Evolutionary conservation across 2,329 filamentous ascomycete species (phyloP).

Genomic region (Ceratocystis cubensis): DNA sequence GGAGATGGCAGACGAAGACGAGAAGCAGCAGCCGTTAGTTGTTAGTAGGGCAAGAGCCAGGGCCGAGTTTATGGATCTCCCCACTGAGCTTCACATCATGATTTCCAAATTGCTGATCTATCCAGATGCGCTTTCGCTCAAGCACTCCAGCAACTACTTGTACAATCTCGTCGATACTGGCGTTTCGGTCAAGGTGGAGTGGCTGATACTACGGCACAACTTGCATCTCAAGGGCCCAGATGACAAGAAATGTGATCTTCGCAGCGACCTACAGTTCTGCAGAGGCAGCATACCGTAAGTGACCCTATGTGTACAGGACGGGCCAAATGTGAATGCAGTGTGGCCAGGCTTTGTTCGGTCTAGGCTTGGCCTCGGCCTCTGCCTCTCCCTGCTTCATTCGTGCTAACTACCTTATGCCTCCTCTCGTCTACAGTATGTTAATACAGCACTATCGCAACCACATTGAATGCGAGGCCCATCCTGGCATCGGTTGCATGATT

Average conservation of each 20-base stretch:
- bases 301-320: neutral
- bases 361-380: neutral
- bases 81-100: slow-evolving; percentile 54
- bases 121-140: slow-evolving; percentile 57
- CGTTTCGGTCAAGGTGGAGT: slow-evolving; percentile 52
- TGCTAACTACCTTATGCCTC: neutral
- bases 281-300: slow-evolving; percentile 45
- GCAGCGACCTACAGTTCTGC: slow-evolving; percentile 48
- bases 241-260: slow-evolving; percentile 42
- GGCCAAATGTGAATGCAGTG: too few relatives aligned
- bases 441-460: slow-evolving; percentile 49
- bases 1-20: slow-evolving; percentile 25
- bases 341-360: neutral
- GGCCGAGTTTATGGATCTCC: slow-evolving; percentile 38
- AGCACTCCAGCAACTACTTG: slow-evolving; percentile 53
- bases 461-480: slow-evolving; percentile 46
- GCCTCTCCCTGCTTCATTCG: neutral
- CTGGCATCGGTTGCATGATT: slow-evolving; percentile 44
- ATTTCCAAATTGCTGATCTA: slow-evolving; percentile 51
- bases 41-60: slow-evolving; percentile 24
- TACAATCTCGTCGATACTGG: slow-evolving; percentile 53
- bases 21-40: neutral
- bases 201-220: slow-evolving; percentile 52
- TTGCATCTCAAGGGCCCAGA: slow-evolving; percentile 55
- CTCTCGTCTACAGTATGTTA: slow-evolving; percentile 32